Percentiles rank a stretch among this genome's conserved stretches.
phyloP scores from a whole-genome alignment of 257 asterid genomes.

The Solanum clarkiae region DNA sequence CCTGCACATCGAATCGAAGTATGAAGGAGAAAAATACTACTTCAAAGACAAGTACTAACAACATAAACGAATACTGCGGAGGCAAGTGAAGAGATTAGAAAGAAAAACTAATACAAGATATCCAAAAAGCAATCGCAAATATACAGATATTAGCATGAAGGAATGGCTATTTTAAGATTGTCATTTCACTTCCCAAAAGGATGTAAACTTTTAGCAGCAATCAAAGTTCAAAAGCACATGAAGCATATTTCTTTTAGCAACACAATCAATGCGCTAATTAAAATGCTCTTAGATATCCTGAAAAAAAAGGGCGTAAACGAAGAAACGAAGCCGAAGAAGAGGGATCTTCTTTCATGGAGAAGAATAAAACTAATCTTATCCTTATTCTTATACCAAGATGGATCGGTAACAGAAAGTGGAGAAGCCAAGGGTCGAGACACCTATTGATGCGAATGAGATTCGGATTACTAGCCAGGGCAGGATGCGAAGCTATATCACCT shows the following conservation, averaged over 20 bases:
- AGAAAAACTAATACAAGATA: neutral
- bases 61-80: neutral
- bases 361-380: neutral
- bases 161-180: neutral
- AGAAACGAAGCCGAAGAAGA: slow-evolving; percentile 48
- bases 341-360: slow-evolving; percentile 29
- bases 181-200: neutral
- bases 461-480: slow-evolving; percentile 68
- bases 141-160: neutral
- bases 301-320: slow-evolving; percentile 24
- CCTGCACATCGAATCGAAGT: slow-evolving; percentile 31
- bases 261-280: neutral
- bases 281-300: neutral
- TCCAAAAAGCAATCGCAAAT: neutral
- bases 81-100: neutral
- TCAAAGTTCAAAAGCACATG: neutral
- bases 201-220: neutral
- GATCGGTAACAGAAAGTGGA: slow-evolving; percentile 70
- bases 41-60: neutral
- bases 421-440: slow-evolving; percentile 50
- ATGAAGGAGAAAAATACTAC: neutral
- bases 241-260: neutral
- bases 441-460: slow-evolving; percentile 58
- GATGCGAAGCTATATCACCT: slow-evolving; percentile 62
- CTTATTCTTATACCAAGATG: slow-evolving; percentile 16